Percentiles rank a stretch among this genome's conserved stretches.
Conservation (phyloP, 73 alveolate species). For the Tetrahymena borealis region DNA sequence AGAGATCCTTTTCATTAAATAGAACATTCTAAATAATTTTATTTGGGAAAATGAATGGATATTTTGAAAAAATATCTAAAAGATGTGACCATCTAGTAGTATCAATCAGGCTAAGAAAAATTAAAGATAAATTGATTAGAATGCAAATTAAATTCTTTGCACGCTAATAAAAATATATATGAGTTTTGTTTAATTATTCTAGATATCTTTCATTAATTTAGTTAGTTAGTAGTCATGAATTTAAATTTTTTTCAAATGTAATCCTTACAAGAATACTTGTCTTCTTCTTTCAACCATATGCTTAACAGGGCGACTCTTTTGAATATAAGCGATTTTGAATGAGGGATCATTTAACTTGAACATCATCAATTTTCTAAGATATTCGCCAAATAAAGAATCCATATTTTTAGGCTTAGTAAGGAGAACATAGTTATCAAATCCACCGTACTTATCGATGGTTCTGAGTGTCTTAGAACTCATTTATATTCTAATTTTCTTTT, state of each 20-base stretch:
- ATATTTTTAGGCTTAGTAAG: constrained; percentile 32
- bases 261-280: not conserved
- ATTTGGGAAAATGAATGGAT: too few relatives aligned
- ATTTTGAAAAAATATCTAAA: too few relatives aligned
- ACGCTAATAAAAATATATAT: too few relatives aligned
- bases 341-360: constrained; percentile 12
- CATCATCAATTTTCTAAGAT: constrained; percentile 39
- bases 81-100: too few relatives aligned
- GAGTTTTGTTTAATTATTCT: too few relatives aligned
- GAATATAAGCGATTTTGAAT: not conserved
- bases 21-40: too few relatives aligned
- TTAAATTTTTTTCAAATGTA: not conserved
- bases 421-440: constrained; percentile 38
- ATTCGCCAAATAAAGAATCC: constrained; percentile 43
- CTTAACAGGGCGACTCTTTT: not conserved
- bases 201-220: not conserved
- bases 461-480: constrained; percentile 30
- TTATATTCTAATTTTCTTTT: constrained; percentile 5
- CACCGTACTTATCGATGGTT: constrained; percentile 23
- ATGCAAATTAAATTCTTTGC: too few relatives aligned
- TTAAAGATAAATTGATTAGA: too few relatives aligned
- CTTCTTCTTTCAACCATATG: not conserved
- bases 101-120: too few relatives aligned
- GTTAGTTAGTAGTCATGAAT: not conserved
- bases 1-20: too few relatives aligned